Conservation (phyloP, 2,329 filamentous ascomycete species). For the Didymella pinodella region DNA sequence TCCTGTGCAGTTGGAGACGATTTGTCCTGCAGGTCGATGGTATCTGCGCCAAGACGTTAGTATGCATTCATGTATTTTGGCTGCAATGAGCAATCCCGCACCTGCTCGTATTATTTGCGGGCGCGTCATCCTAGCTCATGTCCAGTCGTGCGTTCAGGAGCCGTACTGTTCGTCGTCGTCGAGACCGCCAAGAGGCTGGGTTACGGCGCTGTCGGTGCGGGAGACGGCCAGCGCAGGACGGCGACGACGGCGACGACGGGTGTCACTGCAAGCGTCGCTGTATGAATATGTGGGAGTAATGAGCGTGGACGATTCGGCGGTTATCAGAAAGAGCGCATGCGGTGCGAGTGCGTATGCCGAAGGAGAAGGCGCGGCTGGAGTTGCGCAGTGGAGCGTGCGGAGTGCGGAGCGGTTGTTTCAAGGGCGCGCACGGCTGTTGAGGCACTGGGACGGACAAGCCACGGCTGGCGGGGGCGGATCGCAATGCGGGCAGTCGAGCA, state of each 20-base stretch:
- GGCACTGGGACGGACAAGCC: slow-evolving; percentile 9
- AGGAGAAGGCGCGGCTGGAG: slow-evolving; percentile 15
- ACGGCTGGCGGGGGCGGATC: slow-evolving; percentile 12
- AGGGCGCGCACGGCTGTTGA: slow-evolving; percentile 20
- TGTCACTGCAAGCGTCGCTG: slow-evolving; percentile 2
- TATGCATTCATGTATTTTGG: slow-evolving; percentile 14
- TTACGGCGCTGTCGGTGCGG: slow-evolving; percentile 41
- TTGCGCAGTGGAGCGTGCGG: slow-evolving; percentile 11
- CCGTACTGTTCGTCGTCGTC: slow-evolving; percentile 16
- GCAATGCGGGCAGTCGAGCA: slow-evolving; percentile 9
- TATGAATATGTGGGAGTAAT: slow-evolving; percentile 9
- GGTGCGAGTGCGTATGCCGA: slow-evolving; percentile 3
- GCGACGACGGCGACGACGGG: slow-evolving; percentile 1
- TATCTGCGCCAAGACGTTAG: slow-evolving; percentile 67
- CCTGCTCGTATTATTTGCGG: slow-evolving; percentile 65
- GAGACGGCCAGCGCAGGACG: slow-evolving; percentile 29
- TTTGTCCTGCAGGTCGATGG: slow-evolving; percentile 91
- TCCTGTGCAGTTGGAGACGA: slow-evolving; percentile 83
- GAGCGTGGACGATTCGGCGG: slow-evolving; percentile 12
- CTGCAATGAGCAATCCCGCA: slow-evolving; percentile 39
- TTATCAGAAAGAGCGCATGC: slow-evolving; percentile 16
- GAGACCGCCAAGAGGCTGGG: slow-evolving; percentile 35
- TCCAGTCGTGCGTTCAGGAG: slow-evolving; percentile 30
- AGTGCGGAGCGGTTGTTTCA: slow-evolving; percentile 17
- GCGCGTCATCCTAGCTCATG: slow-evolving; percentile 60